Evolutionary conservation across 139 green algal genomes (phyloP), one percentile per base, ranked within the genome.

Genomic region (Tetraselmis chui): DNA sequence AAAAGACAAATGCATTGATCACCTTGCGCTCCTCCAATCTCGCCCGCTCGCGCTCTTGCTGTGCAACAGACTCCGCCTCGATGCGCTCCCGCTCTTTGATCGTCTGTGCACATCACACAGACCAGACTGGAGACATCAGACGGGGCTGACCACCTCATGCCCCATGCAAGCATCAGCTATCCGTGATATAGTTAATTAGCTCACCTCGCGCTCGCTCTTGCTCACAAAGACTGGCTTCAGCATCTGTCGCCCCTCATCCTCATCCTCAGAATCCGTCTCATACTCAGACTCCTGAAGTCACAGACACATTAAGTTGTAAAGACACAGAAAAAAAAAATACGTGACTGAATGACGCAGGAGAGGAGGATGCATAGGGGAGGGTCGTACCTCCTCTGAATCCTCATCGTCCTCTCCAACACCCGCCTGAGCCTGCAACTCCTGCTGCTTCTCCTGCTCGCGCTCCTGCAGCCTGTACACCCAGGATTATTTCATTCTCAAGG

Each of bases 191-290:
- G n/a, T n/a, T n/a, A n/a, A 67, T 30, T 31, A 75, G 1, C 87
- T 77, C 80, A 93, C 88, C 58, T 97, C 93, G 30, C 93, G 83
- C 45, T 94, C 88, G 29, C 85, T 83, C 59, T 95, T 96, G 30
- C 89, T 88, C 29, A 97, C 92, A 87, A 98, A 98, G 2, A 96
- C 87, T 1, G 95, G 95, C 85, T 97, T 97, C 0, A 95, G 81
- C 76, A 97, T 78, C 31, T 89, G 88, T n/a, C 82, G 81, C 24
- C 86, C 75, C 1, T 80, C 59, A 27, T 76, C 91, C 45, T 93
- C 90, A 5, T 95, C 93, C 0, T 91, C 90, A 59, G 87, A 86
- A 30, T 95, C 92, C 30, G 92, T 94, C 78, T 94, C 92, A 78
- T 97, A 96, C 81, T 97, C 93, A 0, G 88, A 93, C 18, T 88